Conservation (phyloP, 345 rosid genomes). For the Firmiana major region DNA sequence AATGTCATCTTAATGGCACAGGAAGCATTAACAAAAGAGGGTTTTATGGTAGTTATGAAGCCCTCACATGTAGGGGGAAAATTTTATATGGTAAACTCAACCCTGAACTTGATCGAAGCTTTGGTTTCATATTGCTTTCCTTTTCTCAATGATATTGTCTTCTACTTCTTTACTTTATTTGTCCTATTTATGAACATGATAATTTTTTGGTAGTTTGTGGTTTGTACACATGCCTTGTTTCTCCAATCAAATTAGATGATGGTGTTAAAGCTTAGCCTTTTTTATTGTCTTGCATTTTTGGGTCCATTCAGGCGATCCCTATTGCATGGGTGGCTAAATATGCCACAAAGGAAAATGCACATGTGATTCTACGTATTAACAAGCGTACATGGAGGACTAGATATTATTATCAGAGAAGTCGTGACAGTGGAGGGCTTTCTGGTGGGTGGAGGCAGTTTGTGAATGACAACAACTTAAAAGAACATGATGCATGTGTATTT, state of each 20-base stretch:
- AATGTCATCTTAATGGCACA: neutral
- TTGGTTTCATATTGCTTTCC: neutral
- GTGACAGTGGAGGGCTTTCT: conserved; percentile 35
- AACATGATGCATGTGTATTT: conserved; percentile 51
- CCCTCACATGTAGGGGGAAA: conserved; percentile 13
- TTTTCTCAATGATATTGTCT: neutral
- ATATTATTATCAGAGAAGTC: conserved; percentile 17
- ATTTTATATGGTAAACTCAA: conserved; percentile 38
- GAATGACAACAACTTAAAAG: conserved; percentile 38
- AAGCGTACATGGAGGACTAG: conserved; percentile 34
- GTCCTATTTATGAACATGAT: neutral
- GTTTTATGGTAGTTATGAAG: conserved; percentile 17
- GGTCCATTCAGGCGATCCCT: conserved; percentile 35
- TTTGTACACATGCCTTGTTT: neutral
- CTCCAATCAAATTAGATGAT: neutral
- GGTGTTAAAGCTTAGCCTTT: neutral
- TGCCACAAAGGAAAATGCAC: conserved; percentile 28
- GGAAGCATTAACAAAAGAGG: conserved; percentile 3
- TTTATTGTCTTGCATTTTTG: neutral
- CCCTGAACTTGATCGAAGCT: neutral
- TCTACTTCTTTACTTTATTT: neutral
- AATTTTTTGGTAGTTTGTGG: neutral
- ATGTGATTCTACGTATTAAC: conserved; percentile 30
- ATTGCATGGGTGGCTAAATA: conserved; percentile 29
- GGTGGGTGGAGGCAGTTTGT: conserved; percentile 53